Conservation (phyloP, 768 basidiomycete species). For the Candolleomyces efflorescens region DNA sequence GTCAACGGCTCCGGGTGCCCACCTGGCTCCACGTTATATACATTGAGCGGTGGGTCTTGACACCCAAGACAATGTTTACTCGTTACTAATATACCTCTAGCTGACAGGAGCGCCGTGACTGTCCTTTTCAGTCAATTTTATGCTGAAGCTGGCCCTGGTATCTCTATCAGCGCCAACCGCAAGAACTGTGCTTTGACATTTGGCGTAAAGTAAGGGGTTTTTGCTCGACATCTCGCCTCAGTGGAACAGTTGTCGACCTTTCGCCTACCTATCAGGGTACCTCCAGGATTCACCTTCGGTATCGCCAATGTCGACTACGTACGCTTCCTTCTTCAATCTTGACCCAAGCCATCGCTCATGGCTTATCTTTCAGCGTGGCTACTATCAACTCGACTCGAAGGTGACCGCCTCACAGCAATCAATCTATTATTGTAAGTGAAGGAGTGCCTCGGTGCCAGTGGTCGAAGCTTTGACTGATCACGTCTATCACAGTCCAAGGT, state of each 20-base stretch:
- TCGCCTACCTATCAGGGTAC: not conserved
- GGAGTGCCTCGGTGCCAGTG: not conserved
- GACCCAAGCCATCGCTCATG: not conserved
- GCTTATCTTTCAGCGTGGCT: constrained; percentile 15
- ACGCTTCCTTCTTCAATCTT: not conserved
- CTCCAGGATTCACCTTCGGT: not conserved
- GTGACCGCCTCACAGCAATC: constrained; percentile 20
- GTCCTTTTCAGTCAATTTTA: constrained; percentile 9
- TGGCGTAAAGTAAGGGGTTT: constrained; percentile 11
- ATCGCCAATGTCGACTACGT: not conserved
- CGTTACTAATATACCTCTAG: not conserved
- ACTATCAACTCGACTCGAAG: constrained; percentile 21
- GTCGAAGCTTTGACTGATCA: not conserved
- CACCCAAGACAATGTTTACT: not conserved
- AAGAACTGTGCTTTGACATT: constrained; percentile 10
- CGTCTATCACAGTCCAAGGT: constrained; percentile 17
- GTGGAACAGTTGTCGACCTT: not conserved
- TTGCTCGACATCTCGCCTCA: not conserved
- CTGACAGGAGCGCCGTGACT: constrained; percentile 3
- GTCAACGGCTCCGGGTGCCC: constrained; percentile 18
- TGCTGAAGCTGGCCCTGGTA: constrained; percentile 10
- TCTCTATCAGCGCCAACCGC: constrained; percentile 8
- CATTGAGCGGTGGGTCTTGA: constrained; percentile 9
- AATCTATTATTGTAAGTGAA: constrained; percentile 15
- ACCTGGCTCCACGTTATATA: constrained; percentile 13